Percentiles rank a stretch among this genome's conserved stretches.
phyloP scores from a whole-genome alignment of 2,329 filamentous ascomycete genomes.

The Epicoccum sorghinum region DNA sequence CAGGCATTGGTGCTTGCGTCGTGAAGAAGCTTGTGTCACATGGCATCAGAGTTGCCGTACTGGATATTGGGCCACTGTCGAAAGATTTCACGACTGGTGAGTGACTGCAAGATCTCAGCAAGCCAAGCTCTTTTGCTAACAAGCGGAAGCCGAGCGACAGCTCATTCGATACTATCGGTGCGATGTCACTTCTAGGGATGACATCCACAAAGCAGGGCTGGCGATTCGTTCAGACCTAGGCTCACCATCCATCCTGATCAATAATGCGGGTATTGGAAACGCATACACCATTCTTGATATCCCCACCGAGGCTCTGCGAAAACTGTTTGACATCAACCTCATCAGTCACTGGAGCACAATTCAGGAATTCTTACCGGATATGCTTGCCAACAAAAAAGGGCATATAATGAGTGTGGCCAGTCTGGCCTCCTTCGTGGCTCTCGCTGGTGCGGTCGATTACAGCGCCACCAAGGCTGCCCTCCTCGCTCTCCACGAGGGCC shows the following conservation, averaged over 20 bases:
- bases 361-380: slow-evolving; percentile 46
- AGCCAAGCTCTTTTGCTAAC: slow-evolving; percentile 19
- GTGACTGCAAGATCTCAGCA: background rate
- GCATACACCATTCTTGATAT: slow-evolving; percentile 41
- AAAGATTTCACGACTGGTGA: slow-evolving; percentile 35
- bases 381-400: slow-evolving; percentile 45
- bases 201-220: slow-evolving; percentile 36
- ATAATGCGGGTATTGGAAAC: slow-evolving; percentile 48
- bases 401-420: slow-evolving; percentile 46
- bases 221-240: slow-evolving; percentile 43
- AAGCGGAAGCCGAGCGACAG: slow-evolving; percentile 25
- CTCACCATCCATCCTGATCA: slow-evolving; percentile 43
- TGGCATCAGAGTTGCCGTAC: slow-evolving; percentile 44
- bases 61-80: slow-evolving; percentile 42
- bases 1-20: slow-evolving; percentile 43
- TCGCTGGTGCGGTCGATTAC: slow-evolving; percentile 44
- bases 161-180: slow-evolving; percentile 39
- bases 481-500: slow-evolving; percentile 42
- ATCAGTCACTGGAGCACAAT: slow-evolving; percentile 47
- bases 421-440: slow-evolving; percentile 41
- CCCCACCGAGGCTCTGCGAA: slow-evolving; percentile 30
- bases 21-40: slow-evolving; percentile 40
- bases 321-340: slow-evolving; percentile 44
- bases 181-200: slow-evolving; percentile 40
- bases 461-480: slow-evolving; percentile 44